A percentile compares a stretch with the other conserved stretches of the same genome.
These are phyloP conservation scores for Ogataea saltuana DNA, from an alignment of 805 yeast genomes.

Conservation along the genomic window DNA sequence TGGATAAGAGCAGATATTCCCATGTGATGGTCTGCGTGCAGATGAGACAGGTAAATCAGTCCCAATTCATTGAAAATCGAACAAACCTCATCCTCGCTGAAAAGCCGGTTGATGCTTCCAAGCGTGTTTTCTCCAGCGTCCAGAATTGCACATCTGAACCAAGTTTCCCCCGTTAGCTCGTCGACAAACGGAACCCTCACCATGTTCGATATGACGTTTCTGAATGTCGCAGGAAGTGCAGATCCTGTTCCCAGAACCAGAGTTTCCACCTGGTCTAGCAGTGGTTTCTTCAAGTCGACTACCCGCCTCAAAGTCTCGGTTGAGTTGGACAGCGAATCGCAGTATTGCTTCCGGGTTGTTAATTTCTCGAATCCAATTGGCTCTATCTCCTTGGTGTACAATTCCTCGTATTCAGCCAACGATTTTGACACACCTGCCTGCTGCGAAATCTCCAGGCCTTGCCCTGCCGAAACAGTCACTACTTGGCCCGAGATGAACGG, in stretches of 20 bases:
- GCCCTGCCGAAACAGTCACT: slow-evolving; percentile 25
- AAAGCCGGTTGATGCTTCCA: slow-evolving; percentile 67
- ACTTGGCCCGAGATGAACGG: slow-evolving; percentile 35
- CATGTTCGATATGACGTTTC: slow-evolving; percentile 83
- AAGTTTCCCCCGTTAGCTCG: slow-evolving; percentile 11
- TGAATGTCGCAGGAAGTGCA: slow-evolving; percentile 78
- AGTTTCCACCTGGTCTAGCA: slow-evolving; percentile 58
- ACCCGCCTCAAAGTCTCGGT: slow-evolving; percentile 4
- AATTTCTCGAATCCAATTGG: slow-evolving; percentile 12
- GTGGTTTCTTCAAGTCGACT: slow-evolving; percentile 25
- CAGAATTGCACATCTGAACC: slow-evolving; percentile 52
- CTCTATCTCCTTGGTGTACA: slow-evolving; percentile 31
- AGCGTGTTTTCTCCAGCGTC: slow-evolving; percentile 97
- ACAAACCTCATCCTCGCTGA: slow-evolving; percentile 46
- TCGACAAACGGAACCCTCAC: slow-evolving; percentile 61
- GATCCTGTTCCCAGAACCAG: slow-evolving; percentile 91
- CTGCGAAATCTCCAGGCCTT: slow-evolving; percentile 5
- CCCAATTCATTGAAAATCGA: slow-evolving; percentile 58
- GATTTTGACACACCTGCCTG: slow-evolving; percentile 22
- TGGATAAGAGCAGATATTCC: slow-evolving; percentile 73
- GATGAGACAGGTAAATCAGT: slow-evolving; percentile 75
- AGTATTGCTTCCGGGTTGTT: slow-evolving; percentile 14
- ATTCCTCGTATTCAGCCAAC: slow-evolving; percentile 23
- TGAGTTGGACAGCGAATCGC: slow-evolving; percentile 2
- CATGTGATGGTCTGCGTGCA: slow-evolving; percentile 96